Base-by-base conservation (phyloP, 495 filamentous ascomycete species). In the Geoglossum glabrum region DNA sequence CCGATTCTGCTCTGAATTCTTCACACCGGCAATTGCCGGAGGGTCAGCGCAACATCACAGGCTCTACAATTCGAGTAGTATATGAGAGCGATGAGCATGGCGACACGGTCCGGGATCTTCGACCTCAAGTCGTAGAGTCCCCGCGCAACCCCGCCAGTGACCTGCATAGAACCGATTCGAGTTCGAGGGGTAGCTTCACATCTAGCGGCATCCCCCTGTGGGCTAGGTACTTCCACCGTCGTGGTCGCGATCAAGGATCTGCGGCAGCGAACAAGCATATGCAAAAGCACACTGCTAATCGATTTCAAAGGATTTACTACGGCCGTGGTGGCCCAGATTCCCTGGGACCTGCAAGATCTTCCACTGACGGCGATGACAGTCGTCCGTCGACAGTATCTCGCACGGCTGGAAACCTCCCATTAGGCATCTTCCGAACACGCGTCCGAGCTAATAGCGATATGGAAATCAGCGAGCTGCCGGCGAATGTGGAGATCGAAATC, bases 191-290 rank as follows among this genome's bases (percentile, higher is more conserved):
- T 31, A 83, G 77, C 55, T 72, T 84, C 36, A 73, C 79, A 34
- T 54, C 69, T 0, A 71, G 68, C 57, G 71, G 77, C 30, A 77
- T 87, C 52, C 81, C 81, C n/a, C 68, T 74, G 36, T 85, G 81
- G 81, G 81, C 80, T 56, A 73, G 70, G 72, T 75, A 70, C 49
- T 27, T 52, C 17, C 49, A 52, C 28, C 49, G 25, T 52, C 28
- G 49, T 45, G 10, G 40, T 45, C 40, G 40, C 40, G 40, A 45
- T 45, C 17, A 56, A 67, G 54, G 55, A 13, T 55, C 31, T 54
- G 50, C 50, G 27, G 15, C 27, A 54, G 17, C 31, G 27, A 54
- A 54, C 27, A 31, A 36, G 50, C 7, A 31, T 30, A 25, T n/a
- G 49, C 49, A 52, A 26, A 5, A 30, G 30, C 49, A 38, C 15